These are phyloP conservation scores for Pleurotus djamor DNA, from an alignment of 768 basidiomycete species.

Conservation along the genomic window DNA sequence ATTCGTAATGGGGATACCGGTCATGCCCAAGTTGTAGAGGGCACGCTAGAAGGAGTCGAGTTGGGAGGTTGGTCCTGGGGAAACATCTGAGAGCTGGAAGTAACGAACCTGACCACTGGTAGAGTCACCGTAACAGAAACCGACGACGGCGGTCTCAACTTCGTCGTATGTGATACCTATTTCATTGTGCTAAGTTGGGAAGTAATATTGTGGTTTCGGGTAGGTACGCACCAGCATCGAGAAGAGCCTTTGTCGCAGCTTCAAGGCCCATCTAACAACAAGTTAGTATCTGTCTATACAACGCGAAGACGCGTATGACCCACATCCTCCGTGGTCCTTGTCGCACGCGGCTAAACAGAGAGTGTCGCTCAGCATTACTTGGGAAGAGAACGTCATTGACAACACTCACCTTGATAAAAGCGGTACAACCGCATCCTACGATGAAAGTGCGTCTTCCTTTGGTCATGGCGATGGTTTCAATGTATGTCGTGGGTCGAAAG, in stretches of 20 bases:
- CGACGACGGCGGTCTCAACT: conserved; percentile 71
- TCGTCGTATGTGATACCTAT: conserved; percentile 81
- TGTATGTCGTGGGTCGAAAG: not conserved
- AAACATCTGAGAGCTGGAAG: not conserved
- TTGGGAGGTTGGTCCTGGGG: not conserved
- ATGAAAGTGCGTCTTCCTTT: conserved; percentile 54
- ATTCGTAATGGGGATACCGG: conserved; percentile 80
- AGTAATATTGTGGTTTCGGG: not conserved
- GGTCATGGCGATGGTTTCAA: conserved; percentile 8
- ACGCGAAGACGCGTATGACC: conserved; percentile 14
- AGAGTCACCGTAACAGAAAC: conserved; percentile 80
- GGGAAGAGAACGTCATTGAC: not conserved
- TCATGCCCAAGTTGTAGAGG: conserved; percentile 81
- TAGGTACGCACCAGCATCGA: conserved; percentile 65
- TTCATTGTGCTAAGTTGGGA: not conserved
- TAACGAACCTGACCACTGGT: conserved; percentile 65
- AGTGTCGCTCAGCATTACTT: too few species aligned
- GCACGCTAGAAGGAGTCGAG: conserved; percentile 47
- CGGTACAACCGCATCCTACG: conserved; percentile 72
- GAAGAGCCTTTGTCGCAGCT: conserved; percentile 81
- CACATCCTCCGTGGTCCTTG: conserved; percentile 71
- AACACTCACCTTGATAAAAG: conserved; percentile 66
- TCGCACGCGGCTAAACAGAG: conserved; percentile 54
- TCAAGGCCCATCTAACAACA: conserved; percentile 75
- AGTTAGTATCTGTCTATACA: not conserved